Conservation (phyloP, 169 alveolate genomes). For the Babesia divergens region DNA sequence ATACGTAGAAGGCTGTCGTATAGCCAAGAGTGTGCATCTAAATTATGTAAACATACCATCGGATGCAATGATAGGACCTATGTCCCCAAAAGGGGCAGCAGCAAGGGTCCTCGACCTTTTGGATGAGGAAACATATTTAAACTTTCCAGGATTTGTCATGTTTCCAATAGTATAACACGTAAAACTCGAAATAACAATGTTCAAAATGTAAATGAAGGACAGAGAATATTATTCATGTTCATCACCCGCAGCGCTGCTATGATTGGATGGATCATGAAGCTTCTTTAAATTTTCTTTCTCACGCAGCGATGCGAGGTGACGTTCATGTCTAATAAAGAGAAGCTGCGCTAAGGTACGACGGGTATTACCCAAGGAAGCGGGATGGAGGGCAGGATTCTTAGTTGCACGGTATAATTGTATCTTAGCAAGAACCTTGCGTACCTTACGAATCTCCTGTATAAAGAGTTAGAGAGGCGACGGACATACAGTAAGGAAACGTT, state of each 20-base stretch:
- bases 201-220: background rate
- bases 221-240: background rate
- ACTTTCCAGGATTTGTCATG: conserved; percentile 49
- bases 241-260: background rate
- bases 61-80: conserved; percentile 9
- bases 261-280: background rate
- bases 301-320: conserved; percentile 51
- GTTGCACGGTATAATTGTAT: conserved; percentile 40
- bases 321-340: conserved; percentile 54
- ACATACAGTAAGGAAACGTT: no score
- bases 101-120: conserved; percentile 39
- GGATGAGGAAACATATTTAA: conserved; percentile 60
- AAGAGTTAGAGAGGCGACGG: no score
- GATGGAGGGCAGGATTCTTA: conserved; percentile 50
- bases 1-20: no score
- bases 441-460: conserved; percentile 56
- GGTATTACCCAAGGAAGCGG: conserved; percentile 51
- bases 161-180: background rate
- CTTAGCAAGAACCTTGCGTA: conserved; percentile 55
- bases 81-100: conserved; percentile 43
- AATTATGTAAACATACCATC: conserved; percentile 17
- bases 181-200: background rate
- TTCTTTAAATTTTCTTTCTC: conserved; percentile 13
- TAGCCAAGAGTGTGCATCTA: no score
- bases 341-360: conserved; percentile 60